These are phyloP conservation scores for Cutaneotrichosporon spelunceum DNA, from an alignment of 1,284 basidiomycete species.

Conservation along the genomic window DNA sequence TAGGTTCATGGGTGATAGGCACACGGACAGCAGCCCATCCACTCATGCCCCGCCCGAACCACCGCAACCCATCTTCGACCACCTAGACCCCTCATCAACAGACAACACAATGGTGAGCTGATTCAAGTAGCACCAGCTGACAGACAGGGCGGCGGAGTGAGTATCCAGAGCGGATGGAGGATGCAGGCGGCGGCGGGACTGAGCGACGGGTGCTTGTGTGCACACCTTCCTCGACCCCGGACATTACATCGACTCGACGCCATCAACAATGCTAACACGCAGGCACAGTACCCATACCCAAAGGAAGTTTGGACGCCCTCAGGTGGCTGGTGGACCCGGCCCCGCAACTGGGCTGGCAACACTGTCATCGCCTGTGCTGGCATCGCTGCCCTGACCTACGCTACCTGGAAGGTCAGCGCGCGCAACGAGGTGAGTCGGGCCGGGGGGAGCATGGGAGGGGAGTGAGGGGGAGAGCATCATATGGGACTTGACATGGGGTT, in stretches of 20 bases:
- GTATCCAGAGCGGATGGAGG: not conserved
- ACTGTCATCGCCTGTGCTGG: slow-evolving; percentile 54
- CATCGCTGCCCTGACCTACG: slow-evolving; percentile 53
- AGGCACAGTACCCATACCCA: slow-evolving; percentile 57
- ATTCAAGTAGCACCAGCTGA: not conserved
- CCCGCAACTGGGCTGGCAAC: slow-evolving; percentile 57
- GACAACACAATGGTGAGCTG: slow-evolving; percentile 9
- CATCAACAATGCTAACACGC: slow-evolving; percentile 14
- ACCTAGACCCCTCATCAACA: not conserved
- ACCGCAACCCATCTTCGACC: not conserved
- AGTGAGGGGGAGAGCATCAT: not conserved
- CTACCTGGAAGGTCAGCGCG: slow-evolving; percentile 55
- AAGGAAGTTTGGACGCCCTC: slow-evolving; percentile 59
- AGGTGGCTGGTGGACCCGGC: slow-evolving; percentile 60
- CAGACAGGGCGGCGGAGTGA: slow-evolving; percentile 26
- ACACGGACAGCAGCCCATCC: not conserved
- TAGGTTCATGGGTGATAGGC: not conserved
- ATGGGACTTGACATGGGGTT: no score
- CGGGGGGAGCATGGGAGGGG: not conserved
- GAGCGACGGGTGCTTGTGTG: not conserved
- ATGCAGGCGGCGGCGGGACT: not conserved
- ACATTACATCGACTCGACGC: not conserved
- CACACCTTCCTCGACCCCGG: not conserved
- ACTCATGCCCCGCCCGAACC: slow-evolving; percentile 1
- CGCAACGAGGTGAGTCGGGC: slow-evolving; percentile 54